Base-by-base conservation (phyloP, 371 early-diverging fungal species). In the Blakeslea trispora region DNA sequence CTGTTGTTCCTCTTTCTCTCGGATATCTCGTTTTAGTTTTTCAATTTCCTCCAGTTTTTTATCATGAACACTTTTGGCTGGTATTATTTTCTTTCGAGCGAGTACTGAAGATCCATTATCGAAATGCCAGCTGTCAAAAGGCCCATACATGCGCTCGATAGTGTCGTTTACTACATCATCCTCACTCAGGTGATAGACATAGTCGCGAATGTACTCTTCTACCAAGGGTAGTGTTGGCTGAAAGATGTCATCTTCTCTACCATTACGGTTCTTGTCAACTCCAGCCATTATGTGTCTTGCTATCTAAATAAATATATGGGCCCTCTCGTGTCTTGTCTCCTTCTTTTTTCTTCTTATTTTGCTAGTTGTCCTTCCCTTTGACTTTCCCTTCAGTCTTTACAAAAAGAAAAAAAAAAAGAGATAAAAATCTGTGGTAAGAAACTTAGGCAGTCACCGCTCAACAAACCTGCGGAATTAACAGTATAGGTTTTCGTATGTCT, bases 71-170 rank as follows among this genome's bases (percentile, higher is more conserved):
- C 19, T 58, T 18, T 15, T 0, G 4, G 45, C 7, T 15, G 19
- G 31, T 24, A 35, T 45, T 8, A 13, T 44, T n/a, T 21, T 18
- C 3, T 18, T 42, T n/a, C 42, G 32, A 10, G 54, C 34, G 5
- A 31, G 42, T 11, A 50, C 28, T 4, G 43, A 19, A 8, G 34
- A 1, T 15, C 22, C 32, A n/a, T 49, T 48, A 9, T 19, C n/a
- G 7, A 19, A 28, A 2, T 35, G 5, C 37, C 37, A 37, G 14
- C 37, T 37, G 7, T n/a, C 37, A 34, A 61, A 61, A 0, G 62
- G 62, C 3, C 62, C 62, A 34, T 55, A 61, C 45, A 61, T 50
- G 23, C 21, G 39, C 23, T 55, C 55, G n/a, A 61, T 45, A 0
- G 8, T 22, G 4, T 51, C 40, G 6, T 51, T 45, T 19, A 11